phyloP scores from a whole-genome alignment of 2,329 filamentous ascomycete species.

The Didymella glomerata region DNA sequence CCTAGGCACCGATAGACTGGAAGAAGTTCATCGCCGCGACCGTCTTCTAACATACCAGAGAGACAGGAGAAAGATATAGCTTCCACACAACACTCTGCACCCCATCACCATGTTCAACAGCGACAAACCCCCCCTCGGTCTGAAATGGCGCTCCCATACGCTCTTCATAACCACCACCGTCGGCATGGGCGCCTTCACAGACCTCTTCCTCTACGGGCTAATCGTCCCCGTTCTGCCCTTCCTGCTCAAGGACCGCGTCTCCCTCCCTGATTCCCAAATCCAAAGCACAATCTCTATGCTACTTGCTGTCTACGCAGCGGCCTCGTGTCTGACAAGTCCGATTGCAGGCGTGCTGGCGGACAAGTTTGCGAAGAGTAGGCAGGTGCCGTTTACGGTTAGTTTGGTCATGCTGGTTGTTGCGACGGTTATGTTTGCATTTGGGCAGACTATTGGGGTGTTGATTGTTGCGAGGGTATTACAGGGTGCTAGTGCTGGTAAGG shows the following conservation, averaged over 20 bases:
- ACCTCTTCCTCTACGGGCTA: constrained; percentile 67
- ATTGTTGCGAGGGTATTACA: constrained; percentile 64
- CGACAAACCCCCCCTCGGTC: constrained; percentile 22
- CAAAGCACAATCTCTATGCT: constrained; percentile 64
- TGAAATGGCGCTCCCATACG: constrained; percentile 64
- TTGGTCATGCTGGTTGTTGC: constrained; percentile 62
- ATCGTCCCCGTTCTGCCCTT: constrained; percentile 68
- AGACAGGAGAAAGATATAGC: constrained; percentile 1
- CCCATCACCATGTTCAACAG: constrained; percentile 1
- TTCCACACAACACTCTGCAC: neutral
- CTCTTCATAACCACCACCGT: constrained; percentile 68
- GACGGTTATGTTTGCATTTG: constrained; percentile 64
- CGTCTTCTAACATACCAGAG: neutral
- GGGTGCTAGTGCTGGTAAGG: constrained; percentile 57
- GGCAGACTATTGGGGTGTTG: constrained; percentile 58
- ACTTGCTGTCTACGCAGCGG: constrained; percentile 63
- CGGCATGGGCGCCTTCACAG: constrained; percentile 63
- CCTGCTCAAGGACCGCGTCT: constrained; percentile 62
- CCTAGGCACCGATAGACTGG: too few relatives aligned
- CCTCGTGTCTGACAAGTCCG: constrained; percentile 61
- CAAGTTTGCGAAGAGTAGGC: constrained; percentile 58
- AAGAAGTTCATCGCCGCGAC: neutral
- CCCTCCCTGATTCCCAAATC: constrained; percentile 58
- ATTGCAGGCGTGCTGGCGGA: constrained; percentile 66
- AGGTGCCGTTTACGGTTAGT: constrained; percentile 66